Evolutionary conservation across 352 stramenopile genomes (phyloP).

Genomic region (Albugo laibachii): DNA sequence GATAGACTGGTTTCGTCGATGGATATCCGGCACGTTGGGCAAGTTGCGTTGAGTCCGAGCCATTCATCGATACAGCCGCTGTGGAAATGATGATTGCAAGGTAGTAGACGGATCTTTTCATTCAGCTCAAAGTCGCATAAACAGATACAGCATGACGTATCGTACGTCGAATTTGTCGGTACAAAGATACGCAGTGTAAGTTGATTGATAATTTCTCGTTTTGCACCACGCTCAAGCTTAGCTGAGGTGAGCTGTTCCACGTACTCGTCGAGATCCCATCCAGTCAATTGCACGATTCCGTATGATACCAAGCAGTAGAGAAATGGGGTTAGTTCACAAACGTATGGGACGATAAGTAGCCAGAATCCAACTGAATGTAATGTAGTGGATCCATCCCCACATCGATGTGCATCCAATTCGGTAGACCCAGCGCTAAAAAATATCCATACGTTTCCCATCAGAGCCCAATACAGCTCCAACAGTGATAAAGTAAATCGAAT

Average conservation of each 20-base stretch:
- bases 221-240: too few relatives aligned
- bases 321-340: slow-evolving; percentile 1
- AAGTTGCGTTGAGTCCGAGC: slow-evolving; percentile 75
- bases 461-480: slow-evolving; percentile 62
- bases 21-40: slow-evolving; percentile 66
- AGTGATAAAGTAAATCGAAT: slow-evolving; percentile 65
- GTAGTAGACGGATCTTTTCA: slow-evolving; percentile 85
- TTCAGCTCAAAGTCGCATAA: slow-evolving; percentile 71
- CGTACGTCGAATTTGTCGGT: slow-evolving; percentile 27
- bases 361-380: slow-evolving; percentile 66
- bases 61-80: slow-evolving; percentile 80
- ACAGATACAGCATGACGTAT: slow-evolving; percentile 83
- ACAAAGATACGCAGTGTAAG: slow-evolving; percentile 39
- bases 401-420: slow-evolving; percentile 34
- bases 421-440: slow-evolving; percentile 9
- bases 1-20: slow-evolving; percentile 20
- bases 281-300: too few relatives aligned
- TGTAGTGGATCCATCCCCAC: slow-evolving; percentile 28
- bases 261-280: too few relatives aligned
- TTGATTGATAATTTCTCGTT: slow-evolving; percentile 19
- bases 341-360: slow-evolving; percentile 85
- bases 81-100: slow-evolving; percentile 90
- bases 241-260: too few relatives aligned
- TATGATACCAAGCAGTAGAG: too few relatives aligned
- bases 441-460: slow-evolving; percentile 79